Base-by-base conservation (phyloP, 1,139 yeast genomes). In the Yamadazyma friedrichii region DNA sequence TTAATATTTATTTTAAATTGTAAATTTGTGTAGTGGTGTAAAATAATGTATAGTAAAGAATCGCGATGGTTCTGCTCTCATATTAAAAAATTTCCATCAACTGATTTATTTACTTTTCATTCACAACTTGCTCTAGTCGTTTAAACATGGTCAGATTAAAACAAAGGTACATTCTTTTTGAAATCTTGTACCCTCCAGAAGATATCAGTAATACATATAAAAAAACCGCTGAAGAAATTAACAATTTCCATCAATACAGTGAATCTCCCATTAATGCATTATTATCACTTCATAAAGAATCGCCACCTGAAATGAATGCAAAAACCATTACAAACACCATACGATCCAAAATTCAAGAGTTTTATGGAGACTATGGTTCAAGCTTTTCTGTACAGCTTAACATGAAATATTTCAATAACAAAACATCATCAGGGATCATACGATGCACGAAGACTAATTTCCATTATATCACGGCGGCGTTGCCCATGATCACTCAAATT, bases 91-190 rank as follows among this genome's bases (percentile, higher is more conserved):
- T 35, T 27, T 13, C 11, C 6, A 16, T 13, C 25, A 8, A 28
- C 8, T 28, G 13, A 28, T 28, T 13, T 28, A 5, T 28, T 6
- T 6, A 28, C 24, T 20, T n/a, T n/a, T n/a, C 8, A 20, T 20
- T 20, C 8, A 20, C 24, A 20, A 20, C 24, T 6, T 8, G 24
- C 8, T 20, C 8, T 20, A 5, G 8, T n/a, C n/a, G 8, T 5
- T 20, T 20, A 26, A n/a, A 26, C n/a, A 89, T 91, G 98, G 98
- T 91, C 17, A 76, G 98, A 55, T 70, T 89, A 35, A 91, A 91
- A 60, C 84, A 89, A 26, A 68, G 98, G 50, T 91, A 91, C 56
- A 71, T 91, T 17, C 70, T 89, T 9, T 88, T 91, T 58, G 96
- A 89, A 49, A 64, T 91, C 1, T 61, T 87, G 11, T 82, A 82